Base-by-base conservation (phyloP, 495 filamentous ascomycete species). In the Amphirosellinia nigrospora region DNA sequence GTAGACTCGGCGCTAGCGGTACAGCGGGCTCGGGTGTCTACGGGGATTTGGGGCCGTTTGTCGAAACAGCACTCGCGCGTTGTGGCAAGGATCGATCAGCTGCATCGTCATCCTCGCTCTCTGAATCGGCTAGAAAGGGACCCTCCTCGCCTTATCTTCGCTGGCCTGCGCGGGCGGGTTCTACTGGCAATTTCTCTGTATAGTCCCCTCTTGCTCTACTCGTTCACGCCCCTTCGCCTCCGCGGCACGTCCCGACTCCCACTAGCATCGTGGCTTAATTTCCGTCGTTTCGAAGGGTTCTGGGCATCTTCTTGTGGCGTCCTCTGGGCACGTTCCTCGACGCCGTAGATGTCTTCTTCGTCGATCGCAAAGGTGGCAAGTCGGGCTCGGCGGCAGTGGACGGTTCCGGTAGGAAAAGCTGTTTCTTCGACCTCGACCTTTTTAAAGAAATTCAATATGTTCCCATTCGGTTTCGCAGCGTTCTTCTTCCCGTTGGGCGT, bases 111-210 rank as follows among this genome's bases (percentile, higher is more conserved):
- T 87, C 84, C 73, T 91, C 89, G 64, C 86, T 89, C 72, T 93
- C 90, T 0, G 91, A 92, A 62, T 91, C 88, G 55, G 91, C 87
- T 53, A 90, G 77, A 64, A 93, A 92, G 0, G 89, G 90, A 5
- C 85, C 86, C 68, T 61, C 53, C 34, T 69, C 50, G 69, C 48
- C n/a, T 45, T 52, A 30, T 63, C 32, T 55, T 79, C 66, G 58
- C 28, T 41, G n/a, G 55, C 23, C 36, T 65, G 11, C 1, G 19
- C 38, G n/a, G 45, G 53, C 48, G n/a, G 3, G 68, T 62, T 66
- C 61, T 4, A 39, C 16, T 21, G 32, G 52, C 32, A 45, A 26
- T 56, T 46, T 28, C 16, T 55, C 52, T 34, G 58, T 55, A 38
- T 58, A 28, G 32, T 68, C 63, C 0, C 39, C 39, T 68, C 65